Percentiles rank a stretch among this genome's conserved stretches.
phyloP scores from a whole-genome alignment of 805 yeast species.

The Hemisphaericaspora nanyangensis region DNA sequence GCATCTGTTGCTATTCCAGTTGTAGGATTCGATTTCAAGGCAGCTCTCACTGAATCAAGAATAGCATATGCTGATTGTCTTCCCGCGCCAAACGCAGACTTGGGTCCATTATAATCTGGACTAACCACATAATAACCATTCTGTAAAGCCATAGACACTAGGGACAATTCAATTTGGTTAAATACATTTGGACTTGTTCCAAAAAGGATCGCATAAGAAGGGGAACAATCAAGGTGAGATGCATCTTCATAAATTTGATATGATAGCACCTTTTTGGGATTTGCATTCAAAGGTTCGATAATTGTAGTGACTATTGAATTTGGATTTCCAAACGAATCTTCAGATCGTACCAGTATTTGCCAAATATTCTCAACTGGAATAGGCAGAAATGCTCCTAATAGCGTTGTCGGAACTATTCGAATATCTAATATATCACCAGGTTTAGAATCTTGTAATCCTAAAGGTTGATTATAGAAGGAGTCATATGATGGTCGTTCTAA shows the following conservation, averaged over 20 bases:
- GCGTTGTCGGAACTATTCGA: no score
- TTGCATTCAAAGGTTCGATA: conserved; percentile 27
- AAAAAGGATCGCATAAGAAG: conserved; percentile 19
- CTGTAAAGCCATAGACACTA: conserved; percentile 17
- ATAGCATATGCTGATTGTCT: conserved; percentile 26
- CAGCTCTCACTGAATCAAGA: conserved; percentile 29
- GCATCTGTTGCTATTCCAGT: conserved; percentile 19
- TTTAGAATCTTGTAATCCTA: conserved; percentile 15
- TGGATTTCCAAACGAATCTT: conserved; percentile 23
- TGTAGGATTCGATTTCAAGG: conserved; percentile 12
- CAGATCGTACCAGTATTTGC: conserved; percentile 20
- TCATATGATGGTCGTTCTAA: no score
- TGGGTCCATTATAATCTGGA: conserved; percentile 35
- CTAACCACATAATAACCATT: conserved; percentile 31
- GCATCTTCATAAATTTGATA: conserved; percentile 30
- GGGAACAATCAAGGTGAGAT: conserved; percentile 22
- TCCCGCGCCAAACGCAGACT: conserved; percentile 30
- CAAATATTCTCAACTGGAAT: conserved; percentile 18
- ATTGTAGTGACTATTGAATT: conserved; percentile 24
- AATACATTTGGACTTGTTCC: conserved; percentile 12
- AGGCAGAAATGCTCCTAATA: no score
- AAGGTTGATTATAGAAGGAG: conserved; percentile 21
- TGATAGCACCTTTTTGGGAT: conserved; percentile 21
- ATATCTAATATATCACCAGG: conserved; percentile 24
- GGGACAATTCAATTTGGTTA: conserved; percentile 14